Base-by-base conservation (phyloP, 1,284 basidiomycete species). In the Volvariella volvacea region DNA sequence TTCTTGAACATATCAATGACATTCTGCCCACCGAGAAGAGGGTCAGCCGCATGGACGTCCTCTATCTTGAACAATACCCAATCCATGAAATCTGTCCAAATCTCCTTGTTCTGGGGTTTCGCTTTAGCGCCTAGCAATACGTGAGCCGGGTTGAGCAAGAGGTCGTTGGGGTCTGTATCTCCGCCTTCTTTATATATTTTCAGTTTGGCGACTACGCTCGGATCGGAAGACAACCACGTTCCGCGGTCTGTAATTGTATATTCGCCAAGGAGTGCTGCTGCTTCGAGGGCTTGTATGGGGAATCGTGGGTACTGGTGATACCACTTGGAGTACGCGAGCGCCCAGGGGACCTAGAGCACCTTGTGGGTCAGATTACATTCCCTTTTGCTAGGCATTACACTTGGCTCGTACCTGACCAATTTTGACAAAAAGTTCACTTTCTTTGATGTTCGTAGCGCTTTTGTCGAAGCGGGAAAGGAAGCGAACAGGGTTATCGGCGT, bases 381-480 rank as follows among this genome's bases (percentile, higher is more conserved):
- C n/a, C n/a, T n/a, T n/a, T n/a, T 14, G 10, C 4, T 40, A 4
- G 15, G 42, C 22, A 41, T 10, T 34, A 15, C 14, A 32, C 9
- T 20, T 10, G 3, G 15, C 16, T 47, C 53, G 9, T 50, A 74
- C 73, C 58, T 76, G 72, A 9, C 74, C 73, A 15, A 76, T 73
- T 6, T 53, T 59, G 41, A 65, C 61, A 45, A 75, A 76, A 14
- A 76, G 44, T 40, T 63, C 52, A 22, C 68, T 71, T 48, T 77
- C 73, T 48, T 74, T 76, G 53, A 77, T 74, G 50, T 76, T 75
- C 0, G 73, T 76, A 4, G 75, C 74, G 39, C 71, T 73, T 50
- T 76, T 76, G 47, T 78, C 74, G 47, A 65, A 77, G 2, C 72
- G 67, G 2, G 70, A 71, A 12, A 76, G 64, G 57, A 77, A 77